Percentiles rank a stretch among this genome's conserved stretches.
phyloP scores from a whole-genome alignment of 331 rosid genomes.

The Quercus tomentella region DNA sequence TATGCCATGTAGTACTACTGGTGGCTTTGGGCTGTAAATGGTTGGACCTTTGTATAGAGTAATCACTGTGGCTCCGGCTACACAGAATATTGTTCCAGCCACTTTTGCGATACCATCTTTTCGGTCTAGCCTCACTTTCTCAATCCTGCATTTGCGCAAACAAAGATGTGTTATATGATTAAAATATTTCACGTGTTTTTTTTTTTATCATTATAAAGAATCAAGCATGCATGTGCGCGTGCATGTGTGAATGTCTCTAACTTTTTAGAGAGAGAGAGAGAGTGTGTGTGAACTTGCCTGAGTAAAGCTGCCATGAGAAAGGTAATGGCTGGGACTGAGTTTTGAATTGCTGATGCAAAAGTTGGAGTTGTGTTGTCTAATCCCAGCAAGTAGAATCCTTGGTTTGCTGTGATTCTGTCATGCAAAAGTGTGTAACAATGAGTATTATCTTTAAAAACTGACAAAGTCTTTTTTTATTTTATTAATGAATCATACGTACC shows the following conservation, averaged over 20 bases:
- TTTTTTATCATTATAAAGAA: too few species aligned
- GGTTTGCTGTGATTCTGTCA: conserved; percentile 92
- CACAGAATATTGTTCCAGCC: conserved; percentile 75
- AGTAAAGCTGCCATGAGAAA: conserved; percentile 92
- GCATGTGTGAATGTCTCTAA: not conserved
- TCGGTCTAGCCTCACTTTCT: conserved; percentile 62
- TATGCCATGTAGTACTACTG: conserved; percentile 19
- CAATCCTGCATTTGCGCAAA: conserved; percentile 55
- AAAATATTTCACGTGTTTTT: not conserved
- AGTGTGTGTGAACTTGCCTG: conserved; percentile 35
- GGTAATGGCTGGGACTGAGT: conserved; percentile 96
- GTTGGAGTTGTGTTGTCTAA: conserved; percentile 97
- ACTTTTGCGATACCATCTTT: conserved; percentile 88
- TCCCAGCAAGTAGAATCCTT: conserved; percentile 95
- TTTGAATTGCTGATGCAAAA: conserved; percentile 95
- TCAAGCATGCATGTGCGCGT: not conserved
- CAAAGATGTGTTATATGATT: not conserved
- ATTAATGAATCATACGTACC: conserved; percentile 38
- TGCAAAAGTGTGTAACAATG: not conserved
- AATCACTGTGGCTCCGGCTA: conserved; percentile 83
- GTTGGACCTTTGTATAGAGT: conserved; percentile 92
- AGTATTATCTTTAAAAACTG: not conserved
- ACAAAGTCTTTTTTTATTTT: not conserved
- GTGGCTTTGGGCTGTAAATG: conserved; percentile 72
- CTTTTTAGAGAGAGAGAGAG: not conserved